A percentile compares a stretch with the other conserved stretches of the same genome.
phyloP scores from a whole-genome alignment of 169 alveolate genomes.

The Babesia sp. region DNA sequence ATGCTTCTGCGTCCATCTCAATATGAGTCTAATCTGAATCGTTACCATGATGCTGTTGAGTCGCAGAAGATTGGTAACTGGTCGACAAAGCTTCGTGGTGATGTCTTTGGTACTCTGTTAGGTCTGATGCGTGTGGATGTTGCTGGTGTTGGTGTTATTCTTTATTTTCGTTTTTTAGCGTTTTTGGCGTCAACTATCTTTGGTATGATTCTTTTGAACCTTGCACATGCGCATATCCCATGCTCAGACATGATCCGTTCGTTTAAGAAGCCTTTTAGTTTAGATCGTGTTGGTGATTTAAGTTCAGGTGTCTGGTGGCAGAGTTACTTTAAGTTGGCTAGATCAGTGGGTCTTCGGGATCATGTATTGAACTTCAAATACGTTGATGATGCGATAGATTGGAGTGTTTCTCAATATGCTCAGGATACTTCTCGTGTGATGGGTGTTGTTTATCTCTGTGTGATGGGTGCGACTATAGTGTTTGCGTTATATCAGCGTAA shows the following conservation, averaged over 20 bases:
- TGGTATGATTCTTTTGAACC: slow-evolving; percentile 18
- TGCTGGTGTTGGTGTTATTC: slow-evolving; percentile 70
- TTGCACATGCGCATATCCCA: slow-evolving; percentile 59
- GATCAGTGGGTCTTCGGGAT: slow-evolving; percentile 3
- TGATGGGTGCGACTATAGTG: slow-evolving; percentile 56
- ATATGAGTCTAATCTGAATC: slow-evolving; percentile 24
- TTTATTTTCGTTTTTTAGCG: slow-evolving; percentile 57
- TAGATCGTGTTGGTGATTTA: slow-evolving; percentile 16
- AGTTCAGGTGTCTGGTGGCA: neutral
- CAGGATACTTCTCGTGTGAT: slow-evolving; percentile 34
- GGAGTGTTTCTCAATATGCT: slow-evolving; percentile 58
- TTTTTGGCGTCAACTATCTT: slow-evolving; percentile 23
- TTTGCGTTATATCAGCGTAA: slow-evolving; percentile 49
- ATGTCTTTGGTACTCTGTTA: slow-evolving; percentile 36
- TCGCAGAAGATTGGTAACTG: slow-evolving; percentile 46
- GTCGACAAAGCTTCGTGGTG: slow-evolving; percentile 1
- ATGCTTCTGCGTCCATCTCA: slow-evolving; percentile 30
- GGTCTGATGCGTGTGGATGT: slow-evolving; percentile 38
- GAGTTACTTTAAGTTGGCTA: neutral
- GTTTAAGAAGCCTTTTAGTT: slow-evolving; percentile 45
- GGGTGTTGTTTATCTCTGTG: slow-evolving; percentile 34
- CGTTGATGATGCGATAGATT: slow-evolving; percentile 65
- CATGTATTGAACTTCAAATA: slow-evolving; percentile 49
- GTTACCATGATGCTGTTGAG: slow-evolving; percentile 30
- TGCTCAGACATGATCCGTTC: slow-evolving; percentile 60